Evolutionary conservation across 2,329 filamentous ascomycete genomes (phyloP), one percentile per base, ranked within the genome.

Genomic region (Zarea fungicola): DNA sequence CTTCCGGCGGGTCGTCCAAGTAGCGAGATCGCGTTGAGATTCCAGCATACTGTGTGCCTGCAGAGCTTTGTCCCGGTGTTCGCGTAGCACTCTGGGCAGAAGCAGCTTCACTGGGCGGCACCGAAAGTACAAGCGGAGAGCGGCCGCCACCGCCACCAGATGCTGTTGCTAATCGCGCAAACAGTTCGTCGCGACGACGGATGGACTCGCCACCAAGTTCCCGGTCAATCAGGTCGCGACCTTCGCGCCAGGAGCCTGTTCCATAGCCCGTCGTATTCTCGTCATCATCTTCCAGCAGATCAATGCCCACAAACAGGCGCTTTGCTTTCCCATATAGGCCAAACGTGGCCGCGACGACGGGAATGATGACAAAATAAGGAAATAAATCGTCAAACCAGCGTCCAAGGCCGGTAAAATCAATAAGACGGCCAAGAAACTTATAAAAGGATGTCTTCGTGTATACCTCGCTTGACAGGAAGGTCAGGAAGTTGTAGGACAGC

Each of bases 401-500:
- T 4, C 91, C 89, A 1, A 96, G 72, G 0, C 84, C 81, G 0
- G 90, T 96, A 14, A 96, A 75, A 60, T 92, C 82, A 65, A 99
- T 89, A 10, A 89, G 77, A 36, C 80, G 72, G 6, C 93, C 93
- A 0, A 99, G 77, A 60, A 99, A 96, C 35, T 79, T 67, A 69
- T 92, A 96, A 67, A 97, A 99, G 1, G 84, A 82, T 0, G 91
- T 96, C 58, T 84, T 78, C 50, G 76, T 70, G 62, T 90, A 92
- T 35, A 95, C 80, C 11, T 75, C 73, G 7, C 74, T 75, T 1
- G 87, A 86, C 19, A 96, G 69, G 63, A 97, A 92, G 1, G 92
- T 96, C 64, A 96, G 78, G 62, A 97, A 99, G 69, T 99, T 99
- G 78, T 96, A 99, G 4, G 88, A 84, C 8, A 99, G 76, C 1